A percentile compares a stretch with the other conserved stretches of the same genome.
phyloP scores from a whole-genome alignment of 768 basidiomycete genomes.

The Termitomyces sp. region DNA sequence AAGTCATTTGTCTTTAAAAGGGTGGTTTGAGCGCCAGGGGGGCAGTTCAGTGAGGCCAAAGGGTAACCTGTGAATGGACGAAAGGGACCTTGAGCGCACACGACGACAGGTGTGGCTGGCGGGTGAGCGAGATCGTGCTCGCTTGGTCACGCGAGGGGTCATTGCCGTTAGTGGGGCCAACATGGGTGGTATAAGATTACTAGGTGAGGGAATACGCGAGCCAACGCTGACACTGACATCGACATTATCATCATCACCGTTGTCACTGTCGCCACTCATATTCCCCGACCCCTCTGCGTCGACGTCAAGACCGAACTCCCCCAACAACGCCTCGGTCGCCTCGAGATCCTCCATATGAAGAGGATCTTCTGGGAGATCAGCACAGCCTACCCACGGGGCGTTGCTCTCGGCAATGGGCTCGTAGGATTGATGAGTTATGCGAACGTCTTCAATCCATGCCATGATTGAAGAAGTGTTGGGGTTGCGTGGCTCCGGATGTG shows the following conservation, averaged over 20 bases:
- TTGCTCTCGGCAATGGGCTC: constrained; percentile 15
- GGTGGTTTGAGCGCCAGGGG: constrained; percentile 7
- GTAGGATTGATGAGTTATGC: neutral
- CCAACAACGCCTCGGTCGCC: constrained; percentile 7
- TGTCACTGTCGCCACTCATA: neutral
- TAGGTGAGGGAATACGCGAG: constrained; percentile 7
- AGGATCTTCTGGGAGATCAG: constrained; percentile 12
- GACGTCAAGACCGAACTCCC: constrained; percentile 4
- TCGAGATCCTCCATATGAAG: constrained; percentile 9
- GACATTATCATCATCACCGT: neutral
- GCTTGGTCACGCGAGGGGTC: constrained; percentile 14
- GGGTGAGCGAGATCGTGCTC: constrained; percentile 15
- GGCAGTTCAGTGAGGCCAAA: neutral
- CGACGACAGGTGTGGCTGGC: constrained; percentile 9
- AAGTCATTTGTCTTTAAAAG: constrained; percentile 3
- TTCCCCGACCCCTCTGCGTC: constrained; percentile 3
- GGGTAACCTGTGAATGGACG: constrained; percentile 3
- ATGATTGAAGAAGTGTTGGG: constrained; percentile 26
- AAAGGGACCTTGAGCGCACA: constrained; percentile 10
- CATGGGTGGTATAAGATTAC: constrained; percentile 8
- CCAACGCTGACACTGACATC: neutral
- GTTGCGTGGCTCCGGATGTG: constrained; percentile 21
- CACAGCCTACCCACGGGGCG: constrained; percentile 5
- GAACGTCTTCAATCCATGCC: constrained; percentile 39
- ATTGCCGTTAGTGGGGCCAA: constrained; percentile 5